Base-by-base conservation (phyloP, 2,329 filamentous ascomycete species). In the Nemania bipapillata region DNA sequence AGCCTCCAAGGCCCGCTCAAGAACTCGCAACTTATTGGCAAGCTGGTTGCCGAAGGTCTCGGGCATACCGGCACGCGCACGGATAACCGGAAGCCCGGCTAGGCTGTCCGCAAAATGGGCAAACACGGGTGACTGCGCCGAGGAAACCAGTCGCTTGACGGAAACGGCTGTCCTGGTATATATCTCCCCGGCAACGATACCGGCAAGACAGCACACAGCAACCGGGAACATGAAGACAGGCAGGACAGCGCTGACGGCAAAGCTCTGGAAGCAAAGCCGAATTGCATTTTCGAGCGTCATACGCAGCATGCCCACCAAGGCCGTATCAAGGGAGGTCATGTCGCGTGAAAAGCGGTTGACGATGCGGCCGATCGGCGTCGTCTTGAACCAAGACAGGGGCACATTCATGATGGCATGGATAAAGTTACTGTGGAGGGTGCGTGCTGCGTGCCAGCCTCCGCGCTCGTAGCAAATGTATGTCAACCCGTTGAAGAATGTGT, bases 341-440 rank as follows among this genome's bases (percentile, higher is more conserved):
- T 89, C 86, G 40, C 86, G 85, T 0, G 85, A 85, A 70, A 88
- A 86, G 12, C 87, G 83, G 72, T 87, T 87, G 63, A 85, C 81
- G 63, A 86, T 82, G 47, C 86, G 82, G 12, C 86, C 84, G 17
- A 86, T 81, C 0, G 86, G 83, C 1, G 86, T 82, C 54, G 84
- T 77, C 74, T 87, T 86, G 72, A 86, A 88, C 86, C 86, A 89
- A 3, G 84, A 83, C 9, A 89, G 79, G 0, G 87, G 84, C 3
- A 86, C 87, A 26, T 80, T 79, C 78, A 89, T 80, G 20, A 89
- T 79, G 20, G 85, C 82, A 12, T 78, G 79, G 52, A 88, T 84
- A 59, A 89, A 84, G 58, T 83, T 82, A 15, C 81, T 80, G 77
- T 89, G 87, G 50, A 89, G 81, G 37, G 77, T 81, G 35, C 81